Evolutionary conservation across 1,139 yeast species (phyloP).

Genomic region (Candida albicans): DNA sequence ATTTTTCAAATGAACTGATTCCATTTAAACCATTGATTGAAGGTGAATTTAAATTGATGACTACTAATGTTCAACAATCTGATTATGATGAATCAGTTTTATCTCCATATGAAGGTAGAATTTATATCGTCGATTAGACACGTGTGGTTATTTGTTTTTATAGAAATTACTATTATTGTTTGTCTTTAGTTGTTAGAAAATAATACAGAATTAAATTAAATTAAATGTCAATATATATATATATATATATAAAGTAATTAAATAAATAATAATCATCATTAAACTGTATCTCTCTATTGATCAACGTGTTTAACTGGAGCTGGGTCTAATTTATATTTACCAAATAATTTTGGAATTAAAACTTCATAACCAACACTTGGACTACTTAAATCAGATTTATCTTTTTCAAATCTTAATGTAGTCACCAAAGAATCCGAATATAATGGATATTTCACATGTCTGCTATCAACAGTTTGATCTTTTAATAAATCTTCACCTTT

Average conservation of each 20-base stretch:
- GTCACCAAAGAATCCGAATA: slow-evolving; percentile 62
- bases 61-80: slow-evolving; percentile 24
- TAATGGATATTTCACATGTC: slow-evolving; percentile 49
- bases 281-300: background rate
- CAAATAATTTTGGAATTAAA: slow-evolving; percentile 61
- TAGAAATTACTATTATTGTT: background rate
- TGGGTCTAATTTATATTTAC: slow-evolving; percentile 31
- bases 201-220: background rate
- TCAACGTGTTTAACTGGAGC: slow-evolving; percentile 36
- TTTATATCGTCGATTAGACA: slow-evolving; percentile 26
- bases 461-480: slow-evolving; percentile 16
- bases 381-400: slow-evolving; percentile 50
- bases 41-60: slow-evolving; percentile 31
- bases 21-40: slow-evolving; percentile 30
- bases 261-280: too few species aligned
- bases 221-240: background rate
- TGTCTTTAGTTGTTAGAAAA: background rate
- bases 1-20: slow-evolving; percentile 38
- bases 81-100: slow-evolving; percentile 23
- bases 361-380: slow-evolving; percentile 66
- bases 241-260: background rate
- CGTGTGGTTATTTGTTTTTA: background rate
- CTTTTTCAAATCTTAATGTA: slow-evolving; percentile 70
- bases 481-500: slow-evolving; percentile 12
- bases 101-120: slow-evolving; percentile 32